Evolutionary conservation across 495 filamentous ascomycete genomes (phyloP).

Genomic region (Penicillium mononematosum): DNA sequence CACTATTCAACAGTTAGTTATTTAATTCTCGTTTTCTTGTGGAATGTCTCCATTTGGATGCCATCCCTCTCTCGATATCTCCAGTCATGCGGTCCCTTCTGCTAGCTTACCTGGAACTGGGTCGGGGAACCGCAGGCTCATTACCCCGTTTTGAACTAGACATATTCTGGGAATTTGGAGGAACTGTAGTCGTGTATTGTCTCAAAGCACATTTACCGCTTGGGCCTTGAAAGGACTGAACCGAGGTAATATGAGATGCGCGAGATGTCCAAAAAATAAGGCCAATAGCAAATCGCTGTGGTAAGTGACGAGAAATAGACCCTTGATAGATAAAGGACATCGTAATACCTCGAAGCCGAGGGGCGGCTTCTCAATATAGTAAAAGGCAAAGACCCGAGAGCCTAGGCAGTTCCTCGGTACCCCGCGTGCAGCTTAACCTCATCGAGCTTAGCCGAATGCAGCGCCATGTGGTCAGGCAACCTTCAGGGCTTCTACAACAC

Average conservation of each 20-base stretch:
- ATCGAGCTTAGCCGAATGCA: constrained; percentile 21
- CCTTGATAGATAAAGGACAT: constrained; percentile 18
- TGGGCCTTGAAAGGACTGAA: neutral
- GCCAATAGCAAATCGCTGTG: neutral
- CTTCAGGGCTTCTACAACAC: neutral
- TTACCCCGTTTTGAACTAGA: constrained; percentile 24
- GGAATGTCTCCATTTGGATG: neutral
- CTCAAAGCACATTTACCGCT: constrained; percentile 2
- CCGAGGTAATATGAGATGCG: neutral
- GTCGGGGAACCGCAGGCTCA: constrained; percentile 32
- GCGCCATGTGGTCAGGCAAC: constrained; percentile 19
- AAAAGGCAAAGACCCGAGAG: constrained; percentile 22
- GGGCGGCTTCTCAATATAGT: constrained; percentile 9
- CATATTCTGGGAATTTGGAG: constrained; percentile 17
- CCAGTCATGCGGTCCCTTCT: neutral
- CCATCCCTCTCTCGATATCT: neutral
- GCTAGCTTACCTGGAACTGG: constrained; percentile 33
- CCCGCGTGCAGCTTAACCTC: constrained; percentile 26
- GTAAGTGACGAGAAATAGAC: constrained; percentile 10
- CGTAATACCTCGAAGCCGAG: neutral
- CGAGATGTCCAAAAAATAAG: neutral
- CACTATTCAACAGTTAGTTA: constrained; percentile 46
- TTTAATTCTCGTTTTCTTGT: neutral
- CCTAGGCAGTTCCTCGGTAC: constrained; percentile 32
- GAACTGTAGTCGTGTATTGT: constrained; percentile 13